Evolutionary conservation across 2,329 filamentous ascomycete genomes (phyloP).

Genomic region (Talaromyces sp.): DNA sequence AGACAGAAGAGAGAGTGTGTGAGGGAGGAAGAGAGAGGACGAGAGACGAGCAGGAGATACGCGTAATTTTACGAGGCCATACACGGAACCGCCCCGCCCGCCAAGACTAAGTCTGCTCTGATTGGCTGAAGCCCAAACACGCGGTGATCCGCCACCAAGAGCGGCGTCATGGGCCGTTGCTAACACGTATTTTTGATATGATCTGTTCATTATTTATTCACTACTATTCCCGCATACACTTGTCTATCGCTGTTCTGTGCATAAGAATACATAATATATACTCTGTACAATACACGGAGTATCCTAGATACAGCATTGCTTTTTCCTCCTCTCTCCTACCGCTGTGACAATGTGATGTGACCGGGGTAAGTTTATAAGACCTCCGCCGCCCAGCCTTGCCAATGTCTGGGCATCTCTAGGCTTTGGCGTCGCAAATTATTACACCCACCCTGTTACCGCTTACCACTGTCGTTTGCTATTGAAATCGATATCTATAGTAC

Average conservation of each 20-base stretch:
- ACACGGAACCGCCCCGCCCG: background rate
- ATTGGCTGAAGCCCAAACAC: background rate
- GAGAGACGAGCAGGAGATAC: background rate
- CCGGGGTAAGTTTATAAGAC: background rate
- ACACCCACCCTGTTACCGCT: too few relatives aligned
- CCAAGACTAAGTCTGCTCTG: background rate
- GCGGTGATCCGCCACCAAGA: background rate
- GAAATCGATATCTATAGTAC: too few relatives aligned
- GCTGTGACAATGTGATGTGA: too few relatives aligned
- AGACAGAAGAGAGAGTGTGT: background rate
- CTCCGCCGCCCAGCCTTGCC: background rate
- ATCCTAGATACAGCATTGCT: background rate
- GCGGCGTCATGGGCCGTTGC: background rate
- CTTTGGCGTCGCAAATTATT: background rate
- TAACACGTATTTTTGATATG: background rate
- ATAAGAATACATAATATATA: too few relatives aligned
- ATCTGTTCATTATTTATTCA: too few relatives aligned
- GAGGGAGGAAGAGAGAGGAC: background rate
- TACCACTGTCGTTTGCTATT: too few relatives aligned
- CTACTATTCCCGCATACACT: too few relatives aligned
- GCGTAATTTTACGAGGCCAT: background rate
- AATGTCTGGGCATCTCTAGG: background rate
- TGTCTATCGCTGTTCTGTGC: background rate
- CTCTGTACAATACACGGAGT: too few relatives aligned
- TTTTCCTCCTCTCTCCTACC: too few relatives aligned